Evolutionary conservation across 2,329 filamentous ascomycete species (phyloP).

Genomic region (Penicillium sp.): DNA sequence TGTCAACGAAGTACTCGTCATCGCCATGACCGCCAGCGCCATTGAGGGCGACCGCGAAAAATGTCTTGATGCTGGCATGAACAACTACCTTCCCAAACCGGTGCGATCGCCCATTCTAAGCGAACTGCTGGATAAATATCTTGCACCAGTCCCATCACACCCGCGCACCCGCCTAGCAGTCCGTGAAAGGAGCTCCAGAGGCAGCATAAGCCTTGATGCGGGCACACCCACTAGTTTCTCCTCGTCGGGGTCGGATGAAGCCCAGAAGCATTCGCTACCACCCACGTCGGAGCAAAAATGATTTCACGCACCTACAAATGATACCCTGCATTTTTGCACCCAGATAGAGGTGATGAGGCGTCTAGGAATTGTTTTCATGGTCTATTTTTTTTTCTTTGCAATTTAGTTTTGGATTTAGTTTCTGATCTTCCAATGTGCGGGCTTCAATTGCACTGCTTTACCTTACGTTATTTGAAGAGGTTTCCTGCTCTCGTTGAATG

Average conservation of each 20-base stretch:
- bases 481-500: background rate
- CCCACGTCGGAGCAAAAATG: slow-evolving; percentile 28
- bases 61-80: slow-evolving; percentile 95
- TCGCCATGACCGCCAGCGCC: slow-evolving; percentile 94
- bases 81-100: slow-evolving; percentile 94
- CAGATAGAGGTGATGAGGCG: slow-evolving; percentile 23
- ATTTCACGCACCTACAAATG: slow-evolving; percentile 22
- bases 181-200: slow-evolving; percentile 34
- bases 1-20: slow-evolving; percentile 84
- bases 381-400: slow-evolving; percentile 3
- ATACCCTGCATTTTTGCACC: slow-evolving; percentile 28
- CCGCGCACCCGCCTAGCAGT: slow-evolving; percentile 37
- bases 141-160: slow-evolving; percentile 54
- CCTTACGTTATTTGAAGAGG: background rate
- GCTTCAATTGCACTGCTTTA: background rate
- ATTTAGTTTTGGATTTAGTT: background rate
- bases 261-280: slow-evolving; percentile 21
- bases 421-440: background rate
- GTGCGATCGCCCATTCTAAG: slow-evolving; percentile 87
- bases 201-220: slow-evolving; percentile 33
- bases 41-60: slow-evolving; percentile 95
- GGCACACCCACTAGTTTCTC: slow-evolving; percentile 33
- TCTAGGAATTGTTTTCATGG: slow-evolving; percentile 6
- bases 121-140: slow-evolving; percentile 74
- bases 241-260: slow-evolving; percentile 33